Conservation (phyloP, 768 basidiomycete species). For the Dacryopinax spathularia region DNA sequence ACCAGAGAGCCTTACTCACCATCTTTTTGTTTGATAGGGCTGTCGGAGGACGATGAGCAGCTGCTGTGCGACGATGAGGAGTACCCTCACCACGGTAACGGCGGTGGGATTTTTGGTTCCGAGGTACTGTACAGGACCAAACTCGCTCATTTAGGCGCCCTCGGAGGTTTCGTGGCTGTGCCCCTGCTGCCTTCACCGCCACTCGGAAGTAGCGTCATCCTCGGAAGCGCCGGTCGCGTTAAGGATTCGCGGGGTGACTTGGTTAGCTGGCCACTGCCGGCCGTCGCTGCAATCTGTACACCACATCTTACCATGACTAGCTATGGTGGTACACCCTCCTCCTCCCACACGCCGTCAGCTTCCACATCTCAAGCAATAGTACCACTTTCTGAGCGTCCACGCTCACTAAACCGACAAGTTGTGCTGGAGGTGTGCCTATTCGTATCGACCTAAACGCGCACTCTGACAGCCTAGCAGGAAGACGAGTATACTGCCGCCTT, state of each 20-base stretch:
- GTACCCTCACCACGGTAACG: no score
- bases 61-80: neutral
- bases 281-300: no score
- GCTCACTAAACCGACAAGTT: constrained; percentile 56
- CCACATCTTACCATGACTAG: neutral
- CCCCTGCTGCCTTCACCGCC: neutral
- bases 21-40: neutral
- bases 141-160: neutral
- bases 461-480: constrained; percentile 32
- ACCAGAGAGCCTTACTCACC: neutral
- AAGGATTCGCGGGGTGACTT: no score
- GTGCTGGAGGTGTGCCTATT: constrained; percentile 37
- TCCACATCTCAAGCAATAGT: neutral
- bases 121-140: constrained; percentile 1
- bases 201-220: neutral
- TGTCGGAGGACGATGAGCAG: neutral
- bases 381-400: constrained; percentile 19
- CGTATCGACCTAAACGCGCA: neutral
- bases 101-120: neutral
- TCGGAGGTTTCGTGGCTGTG: neutral
- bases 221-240: neutral
- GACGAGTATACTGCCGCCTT: constrained; percentile 88
- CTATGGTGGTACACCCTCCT: neutral
- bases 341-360: neutral
- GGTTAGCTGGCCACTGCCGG: no score